phyloP scores from a whole-genome alignment of 2,329 filamentous ascomycete species.

The Lasiodiplodia hormozganensis region DNA sequence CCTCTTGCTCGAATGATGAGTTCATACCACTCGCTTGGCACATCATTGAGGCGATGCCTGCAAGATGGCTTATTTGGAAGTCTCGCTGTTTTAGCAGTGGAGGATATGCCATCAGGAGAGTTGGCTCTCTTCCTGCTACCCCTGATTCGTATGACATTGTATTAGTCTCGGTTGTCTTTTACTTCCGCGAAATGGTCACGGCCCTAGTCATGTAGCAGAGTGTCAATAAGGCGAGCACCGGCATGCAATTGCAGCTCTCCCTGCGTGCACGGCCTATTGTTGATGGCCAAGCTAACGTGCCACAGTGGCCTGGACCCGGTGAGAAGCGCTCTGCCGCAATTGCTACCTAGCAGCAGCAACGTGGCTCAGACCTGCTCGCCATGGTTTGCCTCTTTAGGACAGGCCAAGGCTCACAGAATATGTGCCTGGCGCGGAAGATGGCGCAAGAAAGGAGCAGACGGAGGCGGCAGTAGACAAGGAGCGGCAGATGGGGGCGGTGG shows the following conservation, averaged over 20 bases:
- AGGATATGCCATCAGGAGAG: conserved; percentile 6
- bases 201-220: not conserved
- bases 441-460: not conserved
- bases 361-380: conserved; percentile 13
- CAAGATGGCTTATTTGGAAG: not conserved
- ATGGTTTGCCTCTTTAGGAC: not conserved
- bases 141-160: not conserved
- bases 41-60: not conserved
- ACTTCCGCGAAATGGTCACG: not conserved
- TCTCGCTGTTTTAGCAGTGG: not conserved
- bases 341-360: conserved; percentile 8
- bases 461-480: conserved; percentile 8
- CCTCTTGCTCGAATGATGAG: conserved; percentile 4
- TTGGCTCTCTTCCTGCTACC: conserved; percentile 15
- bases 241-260: not conserved
- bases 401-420: not conserved
- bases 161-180: not conserved
- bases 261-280: not conserved
- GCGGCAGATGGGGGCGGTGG: conserved; percentile 14
- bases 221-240: not conserved
- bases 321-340: conserved; percentile 21
- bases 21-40: not conserved
- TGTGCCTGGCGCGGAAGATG: conserved; percentile 23
- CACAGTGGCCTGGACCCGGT: not conserved
- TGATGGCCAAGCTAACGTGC: not conserved